Conservation (phyloP, 495 filamentous ascomycete genomes). For the Hamigera avellanea region DNA sequence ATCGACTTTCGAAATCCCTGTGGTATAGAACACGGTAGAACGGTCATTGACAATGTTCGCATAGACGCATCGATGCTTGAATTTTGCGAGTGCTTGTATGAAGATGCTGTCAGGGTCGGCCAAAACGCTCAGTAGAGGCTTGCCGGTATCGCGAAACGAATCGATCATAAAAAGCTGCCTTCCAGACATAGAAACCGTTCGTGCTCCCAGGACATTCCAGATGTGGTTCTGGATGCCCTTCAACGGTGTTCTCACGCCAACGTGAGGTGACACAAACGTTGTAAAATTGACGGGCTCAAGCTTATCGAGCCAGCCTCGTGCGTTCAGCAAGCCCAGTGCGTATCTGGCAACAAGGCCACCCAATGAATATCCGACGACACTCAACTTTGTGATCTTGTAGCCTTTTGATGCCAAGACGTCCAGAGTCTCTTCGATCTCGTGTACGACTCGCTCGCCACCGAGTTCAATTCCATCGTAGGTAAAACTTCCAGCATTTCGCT, state of each 20-base stretch:
- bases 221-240: constrained; percentile 53
- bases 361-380: constrained; percentile 79
- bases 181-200: constrained; percentile 67
- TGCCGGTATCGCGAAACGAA: constrained; percentile 66
- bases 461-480: constrained; percentile 94
- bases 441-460: constrained; percentile 76
- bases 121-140: constrained; percentile 67
- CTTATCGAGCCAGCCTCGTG: constrained; percentile 64
- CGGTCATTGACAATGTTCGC: constrained; percentile 79
- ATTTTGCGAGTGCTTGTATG: constrained; percentile 62
- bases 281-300: constrained; percentile 85
- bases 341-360: constrained; percentile 84
- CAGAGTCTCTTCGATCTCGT: constrained; percentile 78
- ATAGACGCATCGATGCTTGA: constrained; percentile 65
- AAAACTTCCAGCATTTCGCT: constrained; percentile 69
- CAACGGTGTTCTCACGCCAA: constrained; percentile 70
- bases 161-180: constrained; percentile 83
- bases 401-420: constrained; percentile 52
- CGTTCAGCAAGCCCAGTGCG: constrained; percentile 72
- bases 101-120: constrained; percentile 82
- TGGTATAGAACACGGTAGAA: constrained; percentile 71
- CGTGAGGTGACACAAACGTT: constrained; percentile 83
- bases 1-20: constrained; percentile 58
- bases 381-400: constrained; percentile 64
- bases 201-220: constrained; percentile 73